Conservation (phyloP, 352 stramenopile species). For the Globisporangium viniferum region DNA sequence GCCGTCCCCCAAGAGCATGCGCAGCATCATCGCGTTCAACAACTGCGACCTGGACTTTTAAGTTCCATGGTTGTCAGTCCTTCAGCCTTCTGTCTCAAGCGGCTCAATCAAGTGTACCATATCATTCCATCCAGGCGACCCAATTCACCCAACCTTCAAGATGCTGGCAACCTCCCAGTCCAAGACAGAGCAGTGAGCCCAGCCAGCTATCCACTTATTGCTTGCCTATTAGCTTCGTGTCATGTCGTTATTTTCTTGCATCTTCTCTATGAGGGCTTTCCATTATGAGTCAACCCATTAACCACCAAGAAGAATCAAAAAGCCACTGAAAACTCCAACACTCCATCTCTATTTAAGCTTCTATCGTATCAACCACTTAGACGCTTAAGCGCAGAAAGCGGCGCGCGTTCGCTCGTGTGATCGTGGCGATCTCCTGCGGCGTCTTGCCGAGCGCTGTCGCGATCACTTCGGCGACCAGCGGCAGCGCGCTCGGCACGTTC, state of each 20-base stretch:
- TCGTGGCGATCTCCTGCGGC: conserved; percentile 50
- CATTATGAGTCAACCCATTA: neutral
- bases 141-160: no score
- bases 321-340: neutral
- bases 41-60: conserved; percentile 41
- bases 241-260: neutral
- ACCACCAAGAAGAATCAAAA: neutral
- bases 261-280: neutral
- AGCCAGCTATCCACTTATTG: neutral
- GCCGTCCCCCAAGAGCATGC: conserved; percentile 13
- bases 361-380: neutral
- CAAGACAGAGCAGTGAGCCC: no score
- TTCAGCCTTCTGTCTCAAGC: no score
- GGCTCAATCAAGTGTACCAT: conserved; percentile 4
- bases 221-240: neutral
- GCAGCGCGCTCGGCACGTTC: conserved; percentile 73
- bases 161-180: no score
- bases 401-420: conserved; percentile 64
- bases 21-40: conserved; percentile 78
- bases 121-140: neutral
- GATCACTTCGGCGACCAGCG: conserved; percentile 52
- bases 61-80: neutral
- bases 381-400: conserved; percentile 56
- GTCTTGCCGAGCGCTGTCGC: conserved; percentile 41
- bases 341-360: neutral